Base-by-base conservation (phyloP, 1,139 yeast species). In the Torulaspora pretoriensis region DNA sequence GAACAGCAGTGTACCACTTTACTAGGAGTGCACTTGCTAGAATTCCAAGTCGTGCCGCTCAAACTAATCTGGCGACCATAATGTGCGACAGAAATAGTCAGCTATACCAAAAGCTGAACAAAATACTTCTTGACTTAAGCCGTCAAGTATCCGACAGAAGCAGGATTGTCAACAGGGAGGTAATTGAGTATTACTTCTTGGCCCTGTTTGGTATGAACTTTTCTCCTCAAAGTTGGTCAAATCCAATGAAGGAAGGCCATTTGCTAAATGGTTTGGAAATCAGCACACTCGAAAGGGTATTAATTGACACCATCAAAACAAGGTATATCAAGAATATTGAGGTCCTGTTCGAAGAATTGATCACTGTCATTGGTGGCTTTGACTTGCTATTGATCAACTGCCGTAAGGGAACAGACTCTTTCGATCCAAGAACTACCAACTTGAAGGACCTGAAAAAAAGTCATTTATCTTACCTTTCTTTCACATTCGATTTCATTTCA, bases 1-100 rank as follows among this genome's bases (percentile, higher is more conserved):
- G 75, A 13, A 54, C 61, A 34, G 74, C 75, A 1, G 64, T 68
- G 10, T 72, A 73, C 55, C 72, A 83, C 71, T 80, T 82, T 46
- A 62, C 78, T 37, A 70, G 89, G 51, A 78, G 87, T 1, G 72
- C 75, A 6, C 66, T 74, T 46, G 74, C 88, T 2, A 72, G 85
- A 49, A 69, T 75, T 1, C 76, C 80, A 5, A 56, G 59, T 38
- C 42, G 45, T 30, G 54, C 57, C 25, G 63, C 61, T 8, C 31
- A 56, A 3, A 48, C 51, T 9, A 57, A 54, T 40, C 52, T 59
- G 16, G 47, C 52, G n/a, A 48, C 48, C 29, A 42, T 60, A 8
- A 43, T 60, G 7, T 50, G 50, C 27, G 55, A 56, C 25, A 39
- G 51, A 5, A 50, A 53, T 14, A 52, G 60, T 22, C 49, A 50